Percentiles rank a stretch among this genome's conserved stretches.
These are phyloP conservation scores for Paraleonurus japonicus DNA, from an alignment of 257 asterid species.

Conservation along the genomic window DNA sequence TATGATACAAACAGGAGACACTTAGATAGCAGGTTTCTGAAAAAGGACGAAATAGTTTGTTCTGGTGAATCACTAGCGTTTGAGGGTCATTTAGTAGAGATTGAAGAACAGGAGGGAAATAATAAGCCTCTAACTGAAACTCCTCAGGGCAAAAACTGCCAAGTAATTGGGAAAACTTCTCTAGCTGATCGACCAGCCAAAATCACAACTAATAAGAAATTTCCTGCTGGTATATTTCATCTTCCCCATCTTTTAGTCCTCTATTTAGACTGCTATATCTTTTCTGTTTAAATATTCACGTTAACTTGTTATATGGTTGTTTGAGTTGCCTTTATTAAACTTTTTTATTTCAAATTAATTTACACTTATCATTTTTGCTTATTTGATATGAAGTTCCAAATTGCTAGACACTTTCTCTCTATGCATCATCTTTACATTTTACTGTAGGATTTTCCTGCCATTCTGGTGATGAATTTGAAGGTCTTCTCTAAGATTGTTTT, in stretches of 20 bases:
- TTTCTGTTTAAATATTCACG: constrained; percentile 14
- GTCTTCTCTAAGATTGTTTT: constrained; percentile 1
- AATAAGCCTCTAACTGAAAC: constrained; percentile 38
- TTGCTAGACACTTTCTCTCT: constrained; percentile 18
- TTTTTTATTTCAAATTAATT: background rate
- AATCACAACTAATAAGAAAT: constrained; percentile 20
- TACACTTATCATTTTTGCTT: constrained; percentile 12
- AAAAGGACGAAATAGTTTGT: constrained; percentile 52
- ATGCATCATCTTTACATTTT: constrained; percentile 2
- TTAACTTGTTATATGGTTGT: background rate
- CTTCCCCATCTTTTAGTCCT: constrained; percentile 21
- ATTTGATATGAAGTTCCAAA: constrained; percentile 1
- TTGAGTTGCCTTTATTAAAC: background rate
- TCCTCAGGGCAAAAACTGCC: constrained; percentile 30
- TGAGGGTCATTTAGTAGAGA: constrained; percentile 69
- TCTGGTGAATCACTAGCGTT: constrained; percentile 61
- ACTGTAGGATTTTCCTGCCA: constrained; percentile 10
- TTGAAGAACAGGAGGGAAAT: constrained; percentile 57
- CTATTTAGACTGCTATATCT: constrained; percentile 19
- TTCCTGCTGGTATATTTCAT: constrained; percentile 44
- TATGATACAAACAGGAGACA: constrained; percentile 63
- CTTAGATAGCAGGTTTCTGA: constrained; percentile 65
- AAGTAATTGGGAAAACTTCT: constrained; percentile 29
- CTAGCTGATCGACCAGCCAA: constrained; percentile 22
- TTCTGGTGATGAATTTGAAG: constrained; percentile 18